Evolutionary conservation across 1,139 yeast genomes (phyloP), one percentile per base, ranked within the genome.

Genomic region (Debaryomyces coudertii): DNA sequence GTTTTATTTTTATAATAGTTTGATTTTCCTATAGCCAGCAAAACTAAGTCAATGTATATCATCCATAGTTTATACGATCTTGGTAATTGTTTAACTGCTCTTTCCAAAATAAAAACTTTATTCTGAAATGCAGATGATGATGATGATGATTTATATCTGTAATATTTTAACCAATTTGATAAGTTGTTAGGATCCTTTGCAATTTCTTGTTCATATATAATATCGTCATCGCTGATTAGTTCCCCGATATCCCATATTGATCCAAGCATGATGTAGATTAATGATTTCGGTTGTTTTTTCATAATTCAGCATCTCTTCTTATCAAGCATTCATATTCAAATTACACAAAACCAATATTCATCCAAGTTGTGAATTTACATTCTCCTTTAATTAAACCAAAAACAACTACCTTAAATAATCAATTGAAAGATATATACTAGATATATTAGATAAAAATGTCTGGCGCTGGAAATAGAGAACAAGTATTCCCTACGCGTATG

Each of bases 401-500:
- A n/a, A n/a, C n/a, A 11, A 5, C 9, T 8, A 25, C 11, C 14
- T 4, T 16, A 28, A 12, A 4, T 18, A 38, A 28, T 27, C 41
- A 27, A 38, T 38, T 38, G 41, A 27, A 38, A 28, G 34, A 25
- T 18, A 41, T 4, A n/a, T 25, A 41, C 9, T 22, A 34, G 16
- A 20, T 15, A 30, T 18, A n/a, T 24, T 20, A 24, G 27, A 25
- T 30, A 24, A 42, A 29, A 31, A 74, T 75, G 80, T 74, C 79
- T 23, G 79, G 79, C 20, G 74, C 77, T 28, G 77, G 78, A 47
- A 71, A 73, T 58, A 85, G 95, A 76, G 95, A 87, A 62, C 90
- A 83, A 63, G 95, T 92, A 47, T 92, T 92, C 69, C 97, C 98
- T 36, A 92, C 98, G 41, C 90, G 97, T 70, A 90, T 92, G 98